Evolutionary conservation across 1,139 yeast species (phyloP).

Genomic region (Geotrichum bryndzae): DNA sequence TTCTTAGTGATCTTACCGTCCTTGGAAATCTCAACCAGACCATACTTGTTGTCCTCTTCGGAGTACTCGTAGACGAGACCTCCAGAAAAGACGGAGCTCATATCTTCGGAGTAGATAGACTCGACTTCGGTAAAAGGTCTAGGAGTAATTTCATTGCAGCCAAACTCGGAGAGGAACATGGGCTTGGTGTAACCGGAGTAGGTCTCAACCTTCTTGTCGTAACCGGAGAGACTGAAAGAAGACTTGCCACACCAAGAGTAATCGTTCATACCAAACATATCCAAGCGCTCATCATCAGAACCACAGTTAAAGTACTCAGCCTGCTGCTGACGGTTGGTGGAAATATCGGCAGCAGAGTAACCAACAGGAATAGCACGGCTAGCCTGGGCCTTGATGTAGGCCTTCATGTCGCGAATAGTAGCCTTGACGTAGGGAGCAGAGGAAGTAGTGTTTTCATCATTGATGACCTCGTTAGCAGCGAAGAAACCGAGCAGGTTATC

Average conservation of each 20-base stretch:
- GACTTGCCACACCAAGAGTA: slow-evolving; percentile 98
- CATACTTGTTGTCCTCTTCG: slow-evolving; percentile 83
- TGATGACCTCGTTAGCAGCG: slow-evolving; percentile 91
- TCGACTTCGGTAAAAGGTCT: slow-evolving; percentile 73
- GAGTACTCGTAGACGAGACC: slow-evolving; percentile 91
- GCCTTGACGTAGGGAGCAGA: slow-evolving; percentile 73
- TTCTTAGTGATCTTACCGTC: slow-evolving; percentile 42
- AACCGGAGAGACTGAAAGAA: slow-evolving; percentile 72
- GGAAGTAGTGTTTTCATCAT: slow-evolving; percentile 71
- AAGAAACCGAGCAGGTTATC: slow-evolving; percentile 87
- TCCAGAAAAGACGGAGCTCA: slow-evolving; percentile 79
- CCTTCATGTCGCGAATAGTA: slow-evolving; percentile 76
- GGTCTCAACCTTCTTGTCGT: slow-evolving; percentile 63
- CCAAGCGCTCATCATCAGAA: slow-evolving; percentile 61
- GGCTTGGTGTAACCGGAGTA: slow-evolving; percentile 66
- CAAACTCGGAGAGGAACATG: slow-evolving; percentile 85
- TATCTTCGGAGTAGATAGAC: slow-evolving; percentile 42
- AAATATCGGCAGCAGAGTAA: slow-evolving; percentile 93
- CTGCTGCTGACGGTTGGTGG: slow-evolving; percentile 44
- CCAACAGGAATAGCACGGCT: slow-evolving; percentile 85
- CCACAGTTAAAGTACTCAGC: slow-evolving; percentile 81
- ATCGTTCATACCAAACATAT: slow-evolving; percentile 92
- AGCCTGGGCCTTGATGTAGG: slow-evolving; percentile 54
- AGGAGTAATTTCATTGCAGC: slow-evolving; percentile 69
- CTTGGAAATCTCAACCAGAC: slow-evolving; percentile 53